Evolutionary conservation across 2,329 filamentous ascomycete genomes (phyloP), one percentile per base, ranked within the genome.

Genomic region (Fusarium piperis): DNA sequence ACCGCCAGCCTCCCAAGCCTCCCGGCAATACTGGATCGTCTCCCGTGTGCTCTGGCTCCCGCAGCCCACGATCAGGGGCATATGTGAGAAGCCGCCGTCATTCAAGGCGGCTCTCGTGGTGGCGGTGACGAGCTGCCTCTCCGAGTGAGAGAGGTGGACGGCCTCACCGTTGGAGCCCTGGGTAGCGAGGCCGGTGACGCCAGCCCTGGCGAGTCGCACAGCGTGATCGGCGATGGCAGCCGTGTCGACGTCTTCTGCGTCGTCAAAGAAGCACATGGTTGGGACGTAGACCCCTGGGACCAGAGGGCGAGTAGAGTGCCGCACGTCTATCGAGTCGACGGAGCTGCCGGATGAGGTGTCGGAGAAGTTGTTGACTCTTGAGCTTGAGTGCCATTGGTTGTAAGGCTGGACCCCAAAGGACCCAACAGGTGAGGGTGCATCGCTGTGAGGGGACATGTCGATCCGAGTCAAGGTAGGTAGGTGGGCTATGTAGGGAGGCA

Each of bases 81-180:
- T 85, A 71, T 88, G 82, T 1, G 84, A 78, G 80, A 88, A 93
- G 3, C 92, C 92, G 33, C 89, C 88, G 28, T 73, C 73, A 78
- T 93, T 88, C 48, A 95, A 85, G 15, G 92, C 92, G 68, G 88
- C 86, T 41, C 93, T 90, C 2, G 92, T 94, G 35, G 91, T 89
- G 57, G 84, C 83, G 8, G 92, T 94, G 74, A 95, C 89, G 58
- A 89, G 83, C 53, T 88, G 87, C 65, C 93, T 89, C 82, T 95
- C 93, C 26, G 87, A 84, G 74, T 91, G 91, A 46, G 90, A 90
- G 35, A 95, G 86, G 77, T 94, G 93, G 13, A 94, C 92, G 9
- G 93, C 93, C 83, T 96, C 93, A 75, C 93, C 93, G 78, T 95
- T 95, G 78, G 91, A 94, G 52, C 93, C 93, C 79, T 94, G 93